A percentile compares a stretch with the other conserved stretches of the same genome.
phyloP scores from a whole-genome alignment of 345 rosid genomes.

The Linum lewisii region DNA sequence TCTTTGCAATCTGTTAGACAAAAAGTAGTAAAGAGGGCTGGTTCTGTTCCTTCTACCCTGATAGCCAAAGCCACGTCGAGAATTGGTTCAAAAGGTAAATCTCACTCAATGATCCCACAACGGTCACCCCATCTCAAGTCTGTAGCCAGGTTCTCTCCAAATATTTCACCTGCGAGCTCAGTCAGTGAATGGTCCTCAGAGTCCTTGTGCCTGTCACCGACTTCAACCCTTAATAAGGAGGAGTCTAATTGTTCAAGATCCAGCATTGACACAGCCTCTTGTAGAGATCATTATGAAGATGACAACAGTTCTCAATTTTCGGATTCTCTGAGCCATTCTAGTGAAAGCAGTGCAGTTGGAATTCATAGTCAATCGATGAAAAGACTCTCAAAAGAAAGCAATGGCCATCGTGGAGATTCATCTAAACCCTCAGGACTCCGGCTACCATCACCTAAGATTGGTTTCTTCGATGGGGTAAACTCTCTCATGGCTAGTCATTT shows the following conservation, averaged over 20 bases:
- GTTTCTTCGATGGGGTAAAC: conserved; percentile 95
- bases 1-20: conserved; percentile 24
- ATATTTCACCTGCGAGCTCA: conserved; percentile 57
- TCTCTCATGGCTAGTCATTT: conserved; percentile 11
- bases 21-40: conserved; percentile 26
- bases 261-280: conserved; percentile 34
- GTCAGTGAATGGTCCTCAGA: conserved; percentile 69
- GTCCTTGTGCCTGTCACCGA: conserved; percentile 41
- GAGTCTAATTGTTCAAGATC: conserved; percentile 31
- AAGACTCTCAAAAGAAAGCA: conserved; percentile 26
- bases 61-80: conserved; percentile 19
- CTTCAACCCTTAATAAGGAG: conserved; percentile 42
- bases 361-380: conserved; percentile 25
- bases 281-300: conserved; percentile 13
- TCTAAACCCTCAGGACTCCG: conserved; percentile 76
- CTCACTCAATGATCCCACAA: conserved; percentile 26
- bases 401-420: conserved; percentile 26
- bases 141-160: conserved; percentile 37
- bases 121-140: conserved; percentile 36
- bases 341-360: conserved; percentile 25
- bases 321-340: conserved; percentile 23
- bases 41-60: conserved; percentile 24
- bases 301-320: conserved; percentile 19
- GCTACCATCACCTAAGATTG: conserved; percentile 89
- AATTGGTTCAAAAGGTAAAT: conserved; percentile 29